Evolutionary conservation across 371 early-diverging fungal genomes (phyloP).

Genomic region (Circinella umbellata): DNA sequence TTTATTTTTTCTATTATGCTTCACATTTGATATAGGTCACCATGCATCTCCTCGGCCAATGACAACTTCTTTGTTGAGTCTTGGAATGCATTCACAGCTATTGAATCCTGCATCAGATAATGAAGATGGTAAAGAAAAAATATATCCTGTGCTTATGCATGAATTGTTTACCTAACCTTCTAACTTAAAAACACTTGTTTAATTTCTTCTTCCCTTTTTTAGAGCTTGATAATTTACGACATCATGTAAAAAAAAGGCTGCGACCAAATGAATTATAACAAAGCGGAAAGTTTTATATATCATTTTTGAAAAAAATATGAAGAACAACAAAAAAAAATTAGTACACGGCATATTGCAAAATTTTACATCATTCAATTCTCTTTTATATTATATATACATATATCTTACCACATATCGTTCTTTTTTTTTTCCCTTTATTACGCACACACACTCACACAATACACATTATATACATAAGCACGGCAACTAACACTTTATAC

Average conservation of each 20-base stretch:
- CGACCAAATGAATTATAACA: not conserved
- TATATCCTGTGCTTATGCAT: too few relatives aligned
- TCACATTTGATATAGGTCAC: not conserved
- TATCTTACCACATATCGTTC: too few relatives aligned
- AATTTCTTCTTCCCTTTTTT: not conserved
- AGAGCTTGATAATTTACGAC: not conserved
- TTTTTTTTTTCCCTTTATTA: too few relatives aligned
- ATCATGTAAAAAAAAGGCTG: not conserved
- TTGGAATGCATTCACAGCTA: constrained; percentile 10
- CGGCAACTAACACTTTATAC: too few relatives aligned
- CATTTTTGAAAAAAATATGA: too few relatives aligned
- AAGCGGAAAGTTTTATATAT: too few relatives aligned
- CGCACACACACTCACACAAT: too few relatives aligned
- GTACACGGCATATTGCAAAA: too few relatives aligned
- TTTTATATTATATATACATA: too few relatives aligned
- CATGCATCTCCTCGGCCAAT: not conserved
- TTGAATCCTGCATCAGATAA: constrained; percentile 7
- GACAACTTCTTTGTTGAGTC: not conserved
- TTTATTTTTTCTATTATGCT: not conserved
- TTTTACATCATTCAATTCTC: too few relatives aligned
- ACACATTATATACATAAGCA: too few relatives aligned
- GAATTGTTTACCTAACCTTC: not conserved
- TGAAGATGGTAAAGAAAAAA: not conserved
- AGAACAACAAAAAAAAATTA: not conserved
- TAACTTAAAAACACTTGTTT: not conserved